These are phyloP conservation scores for Stephanodiscus minutulus DNA, from an alignment of 108 stramenopile genomes.

Conservation along the genomic window DNA sequence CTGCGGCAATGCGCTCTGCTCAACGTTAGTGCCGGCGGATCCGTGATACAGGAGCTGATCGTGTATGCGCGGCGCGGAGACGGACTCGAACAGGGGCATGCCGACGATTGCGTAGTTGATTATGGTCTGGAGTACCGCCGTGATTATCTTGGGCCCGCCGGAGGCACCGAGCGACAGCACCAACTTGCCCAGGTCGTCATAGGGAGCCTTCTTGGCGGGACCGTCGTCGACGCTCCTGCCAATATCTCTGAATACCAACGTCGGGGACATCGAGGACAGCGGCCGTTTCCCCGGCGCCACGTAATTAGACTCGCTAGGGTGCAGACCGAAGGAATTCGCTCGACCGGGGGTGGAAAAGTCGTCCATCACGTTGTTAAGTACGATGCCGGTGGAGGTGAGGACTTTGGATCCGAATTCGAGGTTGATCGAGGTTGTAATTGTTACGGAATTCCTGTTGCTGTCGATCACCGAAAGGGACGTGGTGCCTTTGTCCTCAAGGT, in stretches of 20 bases:
- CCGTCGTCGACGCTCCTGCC: too few relatives aligned
- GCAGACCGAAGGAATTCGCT: slow-evolving; percentile 65
- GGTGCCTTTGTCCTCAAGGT: slow-evolving; percentile 83
- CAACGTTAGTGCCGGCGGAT: slow-evolving; percentile 35
- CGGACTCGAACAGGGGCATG: slow-evolving; percentile 64
- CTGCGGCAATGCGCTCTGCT: slow-evolving; percentile 29
- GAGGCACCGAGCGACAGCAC: slow-evolving; percentile 64
- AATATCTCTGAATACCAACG: slow-evolving; percentile 64
- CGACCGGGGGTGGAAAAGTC: slow-evolving; percentile 59
- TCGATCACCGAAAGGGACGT: slow-evolving; percentile 79
- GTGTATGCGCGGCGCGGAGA: slow-evolving; percentile 71
- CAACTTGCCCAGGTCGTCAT: slow-evolving; percentile 40
- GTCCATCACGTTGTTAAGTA: slow-evolving; percentile 84
- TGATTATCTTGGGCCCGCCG: slow-evolving; percentile 88
- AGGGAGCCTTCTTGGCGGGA: too few relatives aligned
- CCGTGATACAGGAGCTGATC: slow-evolving; percentile 79
- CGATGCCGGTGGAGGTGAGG: slow-evolving; percentile 72
- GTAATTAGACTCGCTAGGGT: slow-evolving; percentile 73
- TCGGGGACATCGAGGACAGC: slow-evolving; percentile 84
- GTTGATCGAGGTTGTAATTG: slow-evolving; percentile 78
- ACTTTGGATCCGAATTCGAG: slow-evolving; percentile 62
- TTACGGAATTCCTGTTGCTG: slow-evolving; percentile 74
- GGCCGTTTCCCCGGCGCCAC: slow-evolving; percentile 75
- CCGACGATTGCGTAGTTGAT: slow-evolving; percentile 65
- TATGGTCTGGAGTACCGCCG: slow-evolving; percentile 69